These are phyloP conservation scores for Aspergillus transmontanensis DNA, from an alignment of 2,329 filamentous ascomycete genomes.

Conservation along the genomic window DNA sequence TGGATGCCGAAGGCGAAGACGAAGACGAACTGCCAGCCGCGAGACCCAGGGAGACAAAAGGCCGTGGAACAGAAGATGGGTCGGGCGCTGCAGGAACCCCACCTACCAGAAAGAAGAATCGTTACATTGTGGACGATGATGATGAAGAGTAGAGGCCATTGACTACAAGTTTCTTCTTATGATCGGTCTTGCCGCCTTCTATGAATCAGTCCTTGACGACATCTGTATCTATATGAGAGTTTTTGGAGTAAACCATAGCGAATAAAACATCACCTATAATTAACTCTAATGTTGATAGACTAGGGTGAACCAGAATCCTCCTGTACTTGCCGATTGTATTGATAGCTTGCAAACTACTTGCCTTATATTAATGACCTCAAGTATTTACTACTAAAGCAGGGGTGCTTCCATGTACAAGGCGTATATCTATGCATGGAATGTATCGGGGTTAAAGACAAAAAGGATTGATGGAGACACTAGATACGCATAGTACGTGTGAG, in stretches of 20 bases:
- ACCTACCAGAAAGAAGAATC: slow-evolving; percentile 48
- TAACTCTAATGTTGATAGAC: background rate
- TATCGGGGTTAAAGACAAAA: background rate
- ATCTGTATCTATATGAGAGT: slow-evolving; percentile 14
- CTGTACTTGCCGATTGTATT: background rate
- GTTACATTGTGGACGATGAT: slow-evolving; percentile 52
- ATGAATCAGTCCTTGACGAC: slow-evolving; percentile 11
- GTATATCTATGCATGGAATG: background rate
- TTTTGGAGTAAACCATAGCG: slow-evolving; percentile 4
- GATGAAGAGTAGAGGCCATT: slow-evolving; percentile 45
- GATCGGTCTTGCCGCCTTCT: background rate
- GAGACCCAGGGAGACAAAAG: slow-evolving; percentile 33
- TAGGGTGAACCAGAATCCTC: background rate
- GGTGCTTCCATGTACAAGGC: background rate
- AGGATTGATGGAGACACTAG: background rate
- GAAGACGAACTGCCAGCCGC: slow-evolving; percentile 34
- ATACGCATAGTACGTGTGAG: background rate
- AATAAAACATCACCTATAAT: slow-evolving; percentile 4
- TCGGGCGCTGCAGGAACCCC: slow-evolving; percentile 34
- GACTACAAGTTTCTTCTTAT: slow-evolving; percentile 11
- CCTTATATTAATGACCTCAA: background rate
- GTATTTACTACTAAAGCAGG: background rate
- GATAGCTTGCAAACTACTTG: background rate
- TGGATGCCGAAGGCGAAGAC: slow-evolving; percentile 49
- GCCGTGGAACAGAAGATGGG: slow-evolving; percentile 20